Conservation (phyloP, 805 yeast species). For the Candida sithepensis region DNA sequence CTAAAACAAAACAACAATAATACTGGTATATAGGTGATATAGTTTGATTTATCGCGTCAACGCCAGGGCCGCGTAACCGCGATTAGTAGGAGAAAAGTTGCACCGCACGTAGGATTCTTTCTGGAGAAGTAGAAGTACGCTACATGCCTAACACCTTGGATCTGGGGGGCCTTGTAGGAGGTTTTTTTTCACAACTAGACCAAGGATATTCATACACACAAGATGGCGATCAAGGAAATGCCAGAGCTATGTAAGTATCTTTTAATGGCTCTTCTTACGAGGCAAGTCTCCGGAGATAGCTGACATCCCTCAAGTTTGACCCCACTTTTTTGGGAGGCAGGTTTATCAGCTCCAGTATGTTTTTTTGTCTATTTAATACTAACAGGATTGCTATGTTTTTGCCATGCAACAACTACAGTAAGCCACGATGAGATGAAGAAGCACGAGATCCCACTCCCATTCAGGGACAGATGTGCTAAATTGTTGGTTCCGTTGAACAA, state of each 20-base stretch:
- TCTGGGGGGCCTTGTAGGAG: no score
- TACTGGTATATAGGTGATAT: neutral
- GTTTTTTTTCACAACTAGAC: no score
- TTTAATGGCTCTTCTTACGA: neutral
- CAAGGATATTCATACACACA: no score
- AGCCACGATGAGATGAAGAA: constrained; percentile 82
- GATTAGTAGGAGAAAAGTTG: neutral
- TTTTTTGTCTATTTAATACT: no score
- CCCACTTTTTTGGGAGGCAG: neutral
- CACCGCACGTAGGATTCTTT: no score
- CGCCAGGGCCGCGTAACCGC: neutral
- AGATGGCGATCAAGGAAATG: constrained; percentile 34
- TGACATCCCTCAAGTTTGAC: no score
- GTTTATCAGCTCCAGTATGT: no score
- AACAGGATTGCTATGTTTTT: no score
- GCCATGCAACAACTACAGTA: constrained; percentile 36
- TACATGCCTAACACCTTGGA: no score
- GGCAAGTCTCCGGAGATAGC: no score
- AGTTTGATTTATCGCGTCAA: neutral
- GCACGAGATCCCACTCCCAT: constrained; percentile 70
- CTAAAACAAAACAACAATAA: neutral
- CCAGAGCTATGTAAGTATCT: constrained; percentile 40
- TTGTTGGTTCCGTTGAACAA: constrained; percentile 57
- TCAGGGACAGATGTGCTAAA: constrained; percentile 81
- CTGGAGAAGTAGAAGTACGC: no score